Base-by-base conservation (phyloP, 768 basidiomycete species). In the Hericium rajendrae region DNA sequence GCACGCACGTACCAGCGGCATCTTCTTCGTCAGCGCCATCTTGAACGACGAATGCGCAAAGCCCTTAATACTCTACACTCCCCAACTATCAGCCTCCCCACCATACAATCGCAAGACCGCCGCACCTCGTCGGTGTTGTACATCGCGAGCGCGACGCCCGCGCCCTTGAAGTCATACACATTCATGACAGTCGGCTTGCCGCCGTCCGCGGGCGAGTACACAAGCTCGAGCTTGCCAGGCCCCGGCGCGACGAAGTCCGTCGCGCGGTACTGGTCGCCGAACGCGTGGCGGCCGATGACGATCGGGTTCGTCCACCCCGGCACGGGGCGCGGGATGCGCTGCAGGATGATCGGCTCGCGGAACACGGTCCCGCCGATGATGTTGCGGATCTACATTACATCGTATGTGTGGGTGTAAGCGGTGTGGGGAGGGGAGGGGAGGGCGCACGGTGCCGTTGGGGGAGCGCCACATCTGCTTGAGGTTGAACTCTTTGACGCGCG, bases 401-500 rank as follows among this genome's bases (percentile, higher is more conserved):
- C 22, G 22, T 22, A 22, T n/a, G 22, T 22, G 22, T n/a, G 6
- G 3, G 9, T 12, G 40, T 20, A 20, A 2, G 18, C 38, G 55
- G 20, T 39, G 48, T 39, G 24, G 16, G 41, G 51, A 20, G 37
- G 32, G 57, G 37, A 9, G 54, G 41, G 57, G 55, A 20, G 43
- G 26, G 73, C 86, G 54, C 59, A 91, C 88, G 2, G 94, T 95
- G 64, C 94, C 94, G 71, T 97, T 97, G 6, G 94, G 95, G 67
- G 90, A 92, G 77, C 78, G 88, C 94, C 93, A 97, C 95, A 99
- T 99, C 73, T 94, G 84, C 79, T 97, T 97, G 69, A 99, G 79
- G 52, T 93, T 91, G 82, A 97, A 99, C 73, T 98, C 97, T 69
- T 94, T 74, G 50, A 97, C 93, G 57, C 94, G 87, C 22, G 85